Evolutionary conservation across 164 flowering plant species (phyloP).

Genomic region (Cinnamomum chago): DNA sequence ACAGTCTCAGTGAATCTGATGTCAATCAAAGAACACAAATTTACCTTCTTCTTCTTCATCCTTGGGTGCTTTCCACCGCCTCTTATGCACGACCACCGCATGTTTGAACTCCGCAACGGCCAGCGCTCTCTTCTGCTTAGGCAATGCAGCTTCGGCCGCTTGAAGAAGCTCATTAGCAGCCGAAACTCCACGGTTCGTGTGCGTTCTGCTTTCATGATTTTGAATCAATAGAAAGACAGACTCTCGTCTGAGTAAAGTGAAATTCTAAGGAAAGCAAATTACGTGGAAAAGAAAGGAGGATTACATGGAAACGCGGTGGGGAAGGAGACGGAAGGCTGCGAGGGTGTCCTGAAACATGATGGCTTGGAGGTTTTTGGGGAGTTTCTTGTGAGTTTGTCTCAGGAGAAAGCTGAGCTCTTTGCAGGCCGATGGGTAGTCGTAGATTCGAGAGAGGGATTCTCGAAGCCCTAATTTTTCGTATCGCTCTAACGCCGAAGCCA

Average conservation of each 20-base stretch:
- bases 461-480: conserved; percentile 43
- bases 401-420: conserved; percentile 65
- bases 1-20: too few species aligned
- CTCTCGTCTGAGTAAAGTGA: not conserved
- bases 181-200: conserved; percentile 40
- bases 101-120: conserved; percentile 67
- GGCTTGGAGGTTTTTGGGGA: conserved; percentile 67
- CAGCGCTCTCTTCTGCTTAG: conserved; percentile 61
- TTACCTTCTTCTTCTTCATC: conserved; percentile 28
- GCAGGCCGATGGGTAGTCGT: conserved; percentile 55
- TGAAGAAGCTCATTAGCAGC: conserved; percentile 63
- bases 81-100: conserved; percentile 65
- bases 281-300: not conserved
- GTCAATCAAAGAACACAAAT: not conserved
- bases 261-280: not conserved
- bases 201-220: conserved; percentile 37
- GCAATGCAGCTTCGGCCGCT: conserved; percentile 64
- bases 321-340: conserved; percentile 65
- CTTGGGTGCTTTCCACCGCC: conserved; percentile 40
- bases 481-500: conserved; percentile 27
- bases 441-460: conserved; percentile 32
- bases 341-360: conserved; percentile 64
- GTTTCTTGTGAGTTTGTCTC: conserved; percentile 38
- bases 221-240: too few species aligned
- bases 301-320: conserved; percentile 22